These are phyloP conservation scores for Ogataea parapolymorpha DNA, from an alignment of 805 yeast species.

Conservation along the genomic window DNA sequence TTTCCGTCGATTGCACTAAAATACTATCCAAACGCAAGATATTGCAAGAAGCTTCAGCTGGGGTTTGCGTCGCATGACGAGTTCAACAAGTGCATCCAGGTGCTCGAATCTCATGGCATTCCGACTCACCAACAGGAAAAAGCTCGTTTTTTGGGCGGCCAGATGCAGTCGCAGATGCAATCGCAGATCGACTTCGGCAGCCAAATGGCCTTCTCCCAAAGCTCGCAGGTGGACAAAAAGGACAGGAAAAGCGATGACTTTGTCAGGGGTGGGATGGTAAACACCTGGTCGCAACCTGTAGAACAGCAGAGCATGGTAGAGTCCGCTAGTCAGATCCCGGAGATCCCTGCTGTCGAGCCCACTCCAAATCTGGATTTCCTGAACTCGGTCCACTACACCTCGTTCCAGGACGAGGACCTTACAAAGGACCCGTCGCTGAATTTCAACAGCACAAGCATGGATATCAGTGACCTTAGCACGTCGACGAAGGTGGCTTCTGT, in stretches of 20 bases:
- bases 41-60: constrained; percentile 20
- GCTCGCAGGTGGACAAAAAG: constrained; percentile 3
- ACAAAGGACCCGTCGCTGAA: constrained; percentile 1
- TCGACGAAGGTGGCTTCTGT: constrained; percentile 7
- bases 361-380: constrained; percentile 6
- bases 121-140: constrained; percentile 12
- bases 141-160: not conserved
- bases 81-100: constrained; percentile 15
- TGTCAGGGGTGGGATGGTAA: not conserved
- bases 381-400: constrained; percentile 4
- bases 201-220: constrained; percentile 8
- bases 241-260: not conserved
- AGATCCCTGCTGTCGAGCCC: not conserved
- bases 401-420: constrained; percentile 5
- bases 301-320: not conserved
- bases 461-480: constrained; percentile 7
- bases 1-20: constrained; percentile 27
- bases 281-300: constrained; percentile 5
- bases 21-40: constrained; percentile 14
- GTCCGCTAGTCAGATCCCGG: not conserved
- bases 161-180: not conserved
- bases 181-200: constrained; percentile 6
- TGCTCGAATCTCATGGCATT: constrained; percentile 16
- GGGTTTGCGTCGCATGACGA: constrained; percentile 15
- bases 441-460: constrained; percentile 5